Conservation (phyloP, 768 basidiomycete genomes). For the Leccinellum albellum region DNA sequence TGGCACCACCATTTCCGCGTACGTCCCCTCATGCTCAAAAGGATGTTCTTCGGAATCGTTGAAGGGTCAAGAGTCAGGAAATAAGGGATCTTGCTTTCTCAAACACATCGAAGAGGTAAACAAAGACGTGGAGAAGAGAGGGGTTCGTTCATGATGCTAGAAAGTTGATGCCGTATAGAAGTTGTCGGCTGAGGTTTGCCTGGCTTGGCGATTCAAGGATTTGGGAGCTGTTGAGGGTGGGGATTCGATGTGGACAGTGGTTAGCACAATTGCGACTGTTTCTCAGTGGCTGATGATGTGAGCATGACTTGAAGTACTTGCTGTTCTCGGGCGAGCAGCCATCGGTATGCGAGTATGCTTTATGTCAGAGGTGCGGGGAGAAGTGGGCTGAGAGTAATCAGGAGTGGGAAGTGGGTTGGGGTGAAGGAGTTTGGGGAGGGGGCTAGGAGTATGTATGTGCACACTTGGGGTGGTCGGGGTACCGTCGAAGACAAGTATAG, state of each 20-base stretch:
- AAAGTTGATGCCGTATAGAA: conserved; percentile 36
- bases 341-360: conserved; percentile 49
- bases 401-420: conserved; percentile 31
- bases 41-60: conserved; percentile 78
- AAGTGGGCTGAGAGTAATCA: conserved; percentile 40
- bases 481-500: conserved; percentile 25
- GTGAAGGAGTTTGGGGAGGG: conserved; percentile 30
- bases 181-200: conserved; percentile 30
- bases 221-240: conserved; percentile 29
- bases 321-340: conserved; percentile 38
- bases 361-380: conserved; percentile 40
- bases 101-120: conserved; percentile 43
- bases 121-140: conserved; percentile 53
- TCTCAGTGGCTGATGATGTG: conserved; percentile 35
- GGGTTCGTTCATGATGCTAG: conserved; percentile 60
- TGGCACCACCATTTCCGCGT: conserved; percentile 84
- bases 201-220: conserved; percentile 30
- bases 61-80: conserved; percentile 48
- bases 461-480: conserved; percentile 41
- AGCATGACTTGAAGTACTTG: conserved; percentile 39
- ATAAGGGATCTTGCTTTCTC: conserved; percentile 30
- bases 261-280: conserved; percentile 33
- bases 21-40: conserved; percentile 83
- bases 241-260: conserved; percentile 21
- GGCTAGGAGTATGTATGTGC: conserved; percentile 64